Evolutionary conservation across 2,329 filamentous ascomycete genomes (phyloP), one percentile per base, ranked within the genome.

Genomic region (Karstenula rhodostoma): DNA sequence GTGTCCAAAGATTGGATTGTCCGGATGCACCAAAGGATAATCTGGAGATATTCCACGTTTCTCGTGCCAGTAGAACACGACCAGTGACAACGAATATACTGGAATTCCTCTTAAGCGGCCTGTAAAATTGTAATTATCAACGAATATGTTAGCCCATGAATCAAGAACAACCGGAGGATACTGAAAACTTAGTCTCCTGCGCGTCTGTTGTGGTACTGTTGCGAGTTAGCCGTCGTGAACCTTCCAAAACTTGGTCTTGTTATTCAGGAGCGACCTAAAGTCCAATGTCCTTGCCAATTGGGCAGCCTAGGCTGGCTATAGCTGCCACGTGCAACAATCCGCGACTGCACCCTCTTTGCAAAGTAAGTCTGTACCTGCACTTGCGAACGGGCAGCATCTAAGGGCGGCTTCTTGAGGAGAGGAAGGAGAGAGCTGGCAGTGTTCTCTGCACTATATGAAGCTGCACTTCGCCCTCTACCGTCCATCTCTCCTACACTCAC

Each of bases 371-470:
- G 40, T 43, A 15, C 33, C 33, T 35, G 33, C 33, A 35, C n/a
- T 15, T 43, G 40, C 40, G 40, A 43, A 43, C 40, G 19, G 40
- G n/a, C 10, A 43, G 10, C 40, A 4, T 43, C 19, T 19, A 43
- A 43, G 40, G 40, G 40, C 40, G 40, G 19, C 40, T 10, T 19
- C 19, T 43, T 43, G 23, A 49, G 46, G 33, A 35, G 33, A 35
- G 33, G 33, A 35, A 35, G 33, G 33, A 35, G 46, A 49, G 46
- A 32, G 46, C 46, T 49, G 23, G 23, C 23, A 23, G 46, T 49
- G 46, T 27, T 32, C 46, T 49, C 27, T 49, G 23, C 46, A 49
- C 23, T 49, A 49, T 49, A 25, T 49, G 23, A 49, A 27, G 46
- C 46, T 49, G 27, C 15, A 17, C 27, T 32, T 49, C 23, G 23